A percentile compares a stretch with the other conserved stretches of the same genome.
Evolutionary conservation across 78 protist species (phyloP).

Genomic region (Trichosphaerium sp.): DNA sequence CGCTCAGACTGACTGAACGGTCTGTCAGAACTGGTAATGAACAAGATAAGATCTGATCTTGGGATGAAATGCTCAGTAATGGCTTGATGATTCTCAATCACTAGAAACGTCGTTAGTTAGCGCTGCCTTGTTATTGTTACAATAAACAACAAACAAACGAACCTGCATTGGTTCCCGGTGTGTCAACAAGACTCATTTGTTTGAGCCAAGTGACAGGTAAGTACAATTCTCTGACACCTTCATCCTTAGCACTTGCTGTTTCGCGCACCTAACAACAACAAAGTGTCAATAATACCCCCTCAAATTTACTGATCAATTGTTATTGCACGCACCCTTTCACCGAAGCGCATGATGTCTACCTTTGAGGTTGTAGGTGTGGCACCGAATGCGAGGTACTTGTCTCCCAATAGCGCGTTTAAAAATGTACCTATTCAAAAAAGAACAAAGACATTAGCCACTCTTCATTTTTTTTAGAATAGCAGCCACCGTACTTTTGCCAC

Average conservation of each 20-base stretch:
- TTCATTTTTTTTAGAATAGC: no score
- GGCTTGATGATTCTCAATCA: constrained; percentile 38
- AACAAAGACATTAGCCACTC: no score
- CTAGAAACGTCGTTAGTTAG: not conserved
- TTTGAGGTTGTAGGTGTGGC: constrained; percentile 46
- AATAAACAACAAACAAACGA: no score
- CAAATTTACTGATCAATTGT: no score
- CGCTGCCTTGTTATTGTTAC: not conserved
- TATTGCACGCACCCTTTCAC: constrained; percentile 14
- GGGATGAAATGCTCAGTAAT: constrained; percentile 59
- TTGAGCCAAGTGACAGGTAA: constrained; percentile 49
- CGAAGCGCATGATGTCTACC: constrained; percentile 31
- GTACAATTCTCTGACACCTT: no score
- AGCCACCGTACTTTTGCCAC: constrained; percentile 61
- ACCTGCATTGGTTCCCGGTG: constrained; percentile 67
- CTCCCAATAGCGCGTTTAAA: constrained; percentile 50
- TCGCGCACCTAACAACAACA: no score
- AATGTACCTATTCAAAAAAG: no score
- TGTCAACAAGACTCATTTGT: constrained; percentile 47
- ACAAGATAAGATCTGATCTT: constrained; percentile 35
- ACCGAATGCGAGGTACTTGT: not conserved
- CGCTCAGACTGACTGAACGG: constrained; percentile 50
- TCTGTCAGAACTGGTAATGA: constrained; percentile 44
- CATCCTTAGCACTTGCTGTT: no score
- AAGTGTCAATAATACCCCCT: no score